Percentiles rank a stretch among this genome's conserved stretches.
Conservation (phyloP, 768 basidiomycete genomes). For the Boletus insuetus region DNA sequence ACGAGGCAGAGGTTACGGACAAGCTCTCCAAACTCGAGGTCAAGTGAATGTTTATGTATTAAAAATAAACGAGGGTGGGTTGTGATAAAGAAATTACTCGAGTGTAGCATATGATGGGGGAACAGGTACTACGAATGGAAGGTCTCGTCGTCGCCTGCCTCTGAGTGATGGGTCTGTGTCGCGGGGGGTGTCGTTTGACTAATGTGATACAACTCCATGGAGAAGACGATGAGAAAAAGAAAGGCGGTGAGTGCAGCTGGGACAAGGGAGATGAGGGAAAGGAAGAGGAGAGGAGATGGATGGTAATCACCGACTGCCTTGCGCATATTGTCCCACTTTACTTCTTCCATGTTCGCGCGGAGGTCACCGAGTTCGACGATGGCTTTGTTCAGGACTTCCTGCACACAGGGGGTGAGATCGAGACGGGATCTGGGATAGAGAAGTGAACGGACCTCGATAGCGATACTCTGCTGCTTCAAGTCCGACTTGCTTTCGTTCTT, state of each 20-base stretch:
- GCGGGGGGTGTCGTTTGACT: slow-evolving; percentile 33
- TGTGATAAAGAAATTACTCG: slow-evolving; percentile 7
- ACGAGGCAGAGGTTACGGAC: slow-evolving; percentile 39
- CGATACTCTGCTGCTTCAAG: slow-evolving; percentile 78
- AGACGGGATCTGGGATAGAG: neutral
- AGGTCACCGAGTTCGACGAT: slow-evolving; percentile 75
- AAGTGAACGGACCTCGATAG: slow-evolving; percentile 62
- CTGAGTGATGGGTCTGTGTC: neutral
- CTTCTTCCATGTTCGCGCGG: slow-evolving; percentile 77
- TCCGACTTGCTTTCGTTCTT: slow-evolving; percentile 89
- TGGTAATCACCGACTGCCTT: slow-evolving; percentile 65
- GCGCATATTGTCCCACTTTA: slow-evolving; percentile 88
- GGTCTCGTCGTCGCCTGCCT: slow-evolving; percentile 7
- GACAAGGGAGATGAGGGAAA: slow-evolving; percentile 1
- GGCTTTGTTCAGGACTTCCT: slow-evolving; percentile 77
- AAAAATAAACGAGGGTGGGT: neutral
- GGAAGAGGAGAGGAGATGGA: neutral
- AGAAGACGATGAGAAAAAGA: slow-evolving; percentile 63
- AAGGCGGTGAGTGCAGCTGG: slow-evolving; percentile 64
- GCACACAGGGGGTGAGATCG: neutral
- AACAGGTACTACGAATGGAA: slow-evolving; percentile 13
- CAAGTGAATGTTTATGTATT: slow-evolving; percentile 31
- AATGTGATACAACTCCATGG: slow-evolving; percentile 59
- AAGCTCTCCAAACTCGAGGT: slow-evolving; percentile 60
- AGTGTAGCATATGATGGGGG: slow-evolving; percentile 11